Percentiles rank a stretch among this genome's conserved stretches.
Conservation (phyloP, 2,329 filamentous ascomycete species). For the Nemania sp. region DNA sequence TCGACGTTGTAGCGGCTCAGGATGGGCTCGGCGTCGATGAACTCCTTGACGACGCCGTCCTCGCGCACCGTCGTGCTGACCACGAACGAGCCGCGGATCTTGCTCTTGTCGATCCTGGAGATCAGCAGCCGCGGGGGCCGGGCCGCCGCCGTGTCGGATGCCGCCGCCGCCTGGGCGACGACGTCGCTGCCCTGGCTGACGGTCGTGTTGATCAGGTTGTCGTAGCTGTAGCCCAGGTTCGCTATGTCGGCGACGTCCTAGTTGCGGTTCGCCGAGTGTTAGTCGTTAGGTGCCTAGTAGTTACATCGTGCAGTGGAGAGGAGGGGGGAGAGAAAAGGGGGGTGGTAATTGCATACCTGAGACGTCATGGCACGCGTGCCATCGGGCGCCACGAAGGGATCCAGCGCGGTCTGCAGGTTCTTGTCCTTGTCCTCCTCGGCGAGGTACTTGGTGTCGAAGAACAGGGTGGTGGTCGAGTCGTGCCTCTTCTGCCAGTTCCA, state of each 20-base stretch:
- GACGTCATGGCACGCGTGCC: neutral
- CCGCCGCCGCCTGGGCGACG: neutral
- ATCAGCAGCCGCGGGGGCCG: neutral
- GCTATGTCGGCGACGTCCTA: neutral
- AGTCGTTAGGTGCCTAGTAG: too few species aligned
- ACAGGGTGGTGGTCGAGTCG: neutral
- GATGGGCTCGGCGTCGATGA: neutral
- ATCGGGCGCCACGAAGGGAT: neutral
- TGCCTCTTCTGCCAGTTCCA: conserved; percentile 7
- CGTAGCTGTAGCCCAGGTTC: neutral
- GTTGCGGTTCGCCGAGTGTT: neutral
- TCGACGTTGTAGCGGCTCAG: neutral
- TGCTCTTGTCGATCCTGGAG: neutral
- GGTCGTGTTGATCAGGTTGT: neutral
- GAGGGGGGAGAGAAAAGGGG: too few species aligned
- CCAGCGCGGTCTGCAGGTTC: neutral
- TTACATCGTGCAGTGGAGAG: neutral
- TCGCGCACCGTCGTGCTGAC: neutral
- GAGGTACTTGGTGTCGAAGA: neutral
- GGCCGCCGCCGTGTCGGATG: neutral
- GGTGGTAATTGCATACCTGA: too few species aligned
- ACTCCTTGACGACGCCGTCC: neutral
- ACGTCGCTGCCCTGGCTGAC: too few species aligned
- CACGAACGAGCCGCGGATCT: neutral
- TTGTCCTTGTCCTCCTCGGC: neutral